Conservation (phyloP, 257 asterid genomes). For the Leonotis leonurus region DNA sequence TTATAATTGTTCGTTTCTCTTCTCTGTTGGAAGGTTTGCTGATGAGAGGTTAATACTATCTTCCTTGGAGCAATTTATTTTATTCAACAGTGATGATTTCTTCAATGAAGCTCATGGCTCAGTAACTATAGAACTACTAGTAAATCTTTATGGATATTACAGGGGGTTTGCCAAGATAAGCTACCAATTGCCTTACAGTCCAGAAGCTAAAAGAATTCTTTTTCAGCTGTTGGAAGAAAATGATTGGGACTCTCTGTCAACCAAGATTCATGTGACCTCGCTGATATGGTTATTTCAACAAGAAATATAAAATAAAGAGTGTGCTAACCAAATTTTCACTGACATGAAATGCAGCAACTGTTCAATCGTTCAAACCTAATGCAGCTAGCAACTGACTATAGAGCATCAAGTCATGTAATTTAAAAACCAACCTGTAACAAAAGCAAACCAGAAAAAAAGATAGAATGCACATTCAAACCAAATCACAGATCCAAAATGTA, state of each 20-base stretch:
- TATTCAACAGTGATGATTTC: conserved; percentile 54
- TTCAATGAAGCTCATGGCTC: conserved; percentile 32
- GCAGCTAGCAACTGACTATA: no score
- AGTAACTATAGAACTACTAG: conserved; percentile 41
- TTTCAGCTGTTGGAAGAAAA: conserved; percentile 54
- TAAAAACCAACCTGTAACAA: no score
- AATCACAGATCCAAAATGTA: no score
- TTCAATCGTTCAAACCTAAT: no score
- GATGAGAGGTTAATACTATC: conserved; percentile 79
- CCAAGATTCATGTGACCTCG: conserved; percentile 58
- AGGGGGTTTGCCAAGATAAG: conserved; percentile 70
- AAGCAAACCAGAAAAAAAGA: no score
- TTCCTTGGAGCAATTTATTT: conserved; percentile 85
- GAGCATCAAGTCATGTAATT: no score
- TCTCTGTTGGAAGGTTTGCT: conserved; percentile 46
- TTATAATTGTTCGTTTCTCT: not conserved
- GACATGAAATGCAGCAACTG: no score
- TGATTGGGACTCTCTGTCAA: conserved; percentile 70
- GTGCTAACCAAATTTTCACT: no score
- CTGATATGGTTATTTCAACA: conserved; percentile 92
- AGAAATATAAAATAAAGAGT: no score
- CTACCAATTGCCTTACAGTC: conserved; percentile 83
- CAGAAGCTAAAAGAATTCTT: conserved; percentile 75
- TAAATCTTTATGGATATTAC: conserved; percentile 67
- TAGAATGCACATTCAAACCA: no score